Conservation (phyloP, 208 protist genomes). For the Trypanosoma conorhini region DNA sequence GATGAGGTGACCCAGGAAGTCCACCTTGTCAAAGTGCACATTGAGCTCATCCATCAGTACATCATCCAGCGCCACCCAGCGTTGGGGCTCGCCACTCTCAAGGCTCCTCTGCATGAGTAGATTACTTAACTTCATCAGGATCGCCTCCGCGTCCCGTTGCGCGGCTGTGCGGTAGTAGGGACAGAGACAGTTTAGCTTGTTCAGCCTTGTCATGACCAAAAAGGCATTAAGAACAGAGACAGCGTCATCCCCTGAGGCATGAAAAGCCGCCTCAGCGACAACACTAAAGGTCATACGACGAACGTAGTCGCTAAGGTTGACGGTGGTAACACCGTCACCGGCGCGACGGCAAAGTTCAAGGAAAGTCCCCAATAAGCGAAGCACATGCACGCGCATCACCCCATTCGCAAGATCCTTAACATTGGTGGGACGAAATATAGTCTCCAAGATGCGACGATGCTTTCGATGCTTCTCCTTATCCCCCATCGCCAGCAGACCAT, state of each 20-base stretch:
- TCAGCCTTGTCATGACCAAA: constrained; percentile 40
- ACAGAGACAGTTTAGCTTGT: constrained; percentile 58
- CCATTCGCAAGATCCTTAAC: constrained; percentile 48
- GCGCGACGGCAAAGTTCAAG: constrained; percentile 32
- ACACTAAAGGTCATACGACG: constrained; percentile 51
- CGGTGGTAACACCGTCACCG: constrained; percentile 28
- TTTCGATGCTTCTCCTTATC: constrained; percentile 45
- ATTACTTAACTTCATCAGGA: constrained; percentile 35
- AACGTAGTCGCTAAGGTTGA: constrained; percentile 40
- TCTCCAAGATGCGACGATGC: constrained; percentile 44
- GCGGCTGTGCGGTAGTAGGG: constrained; percentile 43
- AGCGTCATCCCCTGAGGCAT: constrained; percentile 39
- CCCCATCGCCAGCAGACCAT: constrained; percentile 41
- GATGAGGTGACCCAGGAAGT: constrained; percentile 55
- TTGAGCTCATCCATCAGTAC: constrained; percentile 47
- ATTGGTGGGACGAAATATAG: constrained; percentile 45
- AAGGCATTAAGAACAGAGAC: constrained; percentile 40
- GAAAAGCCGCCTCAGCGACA: constrained; percentile 53
- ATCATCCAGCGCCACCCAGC: constrained; percentile 45
- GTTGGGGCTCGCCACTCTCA: constrained; percentile 3
- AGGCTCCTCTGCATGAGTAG: constrained; percentile 31
- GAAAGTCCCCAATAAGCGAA: constrained; percentile 38
- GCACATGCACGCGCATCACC: constrained; percentile 41
- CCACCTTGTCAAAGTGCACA: constrained; percentile 35
- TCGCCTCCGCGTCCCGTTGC: constrained; percentile 33